Conservation (phyloP, 768 basidiomycete genomes). For the Clitopilus hobsonii region DNA sequence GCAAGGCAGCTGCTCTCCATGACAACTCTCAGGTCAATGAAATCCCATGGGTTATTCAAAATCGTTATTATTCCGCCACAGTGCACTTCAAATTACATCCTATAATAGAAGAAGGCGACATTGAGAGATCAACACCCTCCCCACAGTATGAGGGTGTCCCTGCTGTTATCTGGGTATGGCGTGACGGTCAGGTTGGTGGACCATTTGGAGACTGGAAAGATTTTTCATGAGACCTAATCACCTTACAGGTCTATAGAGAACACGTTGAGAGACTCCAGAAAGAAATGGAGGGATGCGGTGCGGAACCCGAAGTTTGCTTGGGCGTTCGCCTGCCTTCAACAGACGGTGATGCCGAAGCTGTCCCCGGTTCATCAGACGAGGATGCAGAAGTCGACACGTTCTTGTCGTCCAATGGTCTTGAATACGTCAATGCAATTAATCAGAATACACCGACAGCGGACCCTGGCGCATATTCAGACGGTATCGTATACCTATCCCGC, state of each 20-base stretch:
- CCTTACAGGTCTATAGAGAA: conserved; percentile 53
- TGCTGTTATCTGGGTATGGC: conserved; percentile 73
- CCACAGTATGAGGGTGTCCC: conserved; percentile 36
- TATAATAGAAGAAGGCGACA: neutral
- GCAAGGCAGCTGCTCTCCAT: neutral
- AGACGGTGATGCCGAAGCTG: neutral
- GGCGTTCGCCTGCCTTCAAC: conserved; percentile 50
- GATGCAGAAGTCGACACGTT: conserved; percentile 61
- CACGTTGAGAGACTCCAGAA: conserved; percentile 40
- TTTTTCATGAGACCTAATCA: conserved; percentile 27
- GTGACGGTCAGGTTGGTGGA: conserved; percentile 54
- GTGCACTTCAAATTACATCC: neutral
- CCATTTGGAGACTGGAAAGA: conserved; percentile 7
- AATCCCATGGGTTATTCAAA: neutral
- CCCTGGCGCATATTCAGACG: conserved; percentile 16
- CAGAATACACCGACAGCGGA: conserved; percentile 5
- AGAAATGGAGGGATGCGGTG: conserved; percentile 31
- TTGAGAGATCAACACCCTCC: neutral
- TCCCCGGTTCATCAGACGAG: conserved; percentile 26
- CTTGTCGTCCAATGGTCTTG: conserved; percentile 67
- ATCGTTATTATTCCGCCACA: neutral
- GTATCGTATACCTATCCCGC: conserved; percentile 14
- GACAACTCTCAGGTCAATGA: neutral
- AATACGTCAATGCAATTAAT: conserved; percentile 61
- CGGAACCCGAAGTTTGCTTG: conserved; percentile 59